Percentiles rank a stretch among this genome's conserved stretches.
Evolutionary conservation across 2,329 filamentous ascomycete genomes (phyloP).

Genomic region (Teratosphaeria pseudoeucalypti): DNA sequence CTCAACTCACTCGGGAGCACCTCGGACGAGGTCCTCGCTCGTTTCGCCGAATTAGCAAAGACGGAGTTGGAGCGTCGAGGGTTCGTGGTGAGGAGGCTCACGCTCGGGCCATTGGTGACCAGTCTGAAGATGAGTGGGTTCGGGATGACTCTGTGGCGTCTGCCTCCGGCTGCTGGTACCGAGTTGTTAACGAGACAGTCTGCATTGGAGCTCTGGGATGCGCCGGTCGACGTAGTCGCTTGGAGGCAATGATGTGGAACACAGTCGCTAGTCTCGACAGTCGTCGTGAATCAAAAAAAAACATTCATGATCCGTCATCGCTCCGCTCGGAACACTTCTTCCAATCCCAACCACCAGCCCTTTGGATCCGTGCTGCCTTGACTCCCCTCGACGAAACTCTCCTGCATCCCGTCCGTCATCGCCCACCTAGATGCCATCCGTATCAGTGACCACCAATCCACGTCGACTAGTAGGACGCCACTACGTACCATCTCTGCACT

Average conservation of each 20-base stretch:
- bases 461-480: too few species aligned
- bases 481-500: slow-evolving; percentile 55
- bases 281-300: neutral
- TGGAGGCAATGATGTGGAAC: slow-evolving; percentile 23
- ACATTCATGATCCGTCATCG: slow-evolving; percentile 17
- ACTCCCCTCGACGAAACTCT: slow-evolving; percentile 47
- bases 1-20: slow-evolving; percentile 28
- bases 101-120: slow-evolving; percentile 26
- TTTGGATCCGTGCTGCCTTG: slow-evolving; percentile 46
- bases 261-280: neutral
- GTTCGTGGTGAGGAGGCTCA: slow-evolving; percentile 30
- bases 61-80: slow-evolving; percentile 24
- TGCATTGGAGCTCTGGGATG: slow-evolving; percentile 26
- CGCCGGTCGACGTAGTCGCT: slow-evolving; percentile 25
- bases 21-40: slow-evolving; percentile 26
- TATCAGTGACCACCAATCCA: neutral
- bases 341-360: slow-evolving; percentile 56
- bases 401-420: slow-evolving; percentile 70
- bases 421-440: slow-evolving; percentile 40
- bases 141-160: slow-evolving; percentile 28
- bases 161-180: slow-evolving; percentile 19
- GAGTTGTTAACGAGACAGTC: slow-evolving; percentile 18
- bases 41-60: slow-evolving; percentile 26
- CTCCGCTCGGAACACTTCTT: slow-evolving; percentile 57
- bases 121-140: slow-evolving; percentile 30